These are phyloP conservation scores for Elsinoe necatrix DNA, from an alignment of 2,329 filamentous ascomycete species.

Conservation along the genomic window DNA sequence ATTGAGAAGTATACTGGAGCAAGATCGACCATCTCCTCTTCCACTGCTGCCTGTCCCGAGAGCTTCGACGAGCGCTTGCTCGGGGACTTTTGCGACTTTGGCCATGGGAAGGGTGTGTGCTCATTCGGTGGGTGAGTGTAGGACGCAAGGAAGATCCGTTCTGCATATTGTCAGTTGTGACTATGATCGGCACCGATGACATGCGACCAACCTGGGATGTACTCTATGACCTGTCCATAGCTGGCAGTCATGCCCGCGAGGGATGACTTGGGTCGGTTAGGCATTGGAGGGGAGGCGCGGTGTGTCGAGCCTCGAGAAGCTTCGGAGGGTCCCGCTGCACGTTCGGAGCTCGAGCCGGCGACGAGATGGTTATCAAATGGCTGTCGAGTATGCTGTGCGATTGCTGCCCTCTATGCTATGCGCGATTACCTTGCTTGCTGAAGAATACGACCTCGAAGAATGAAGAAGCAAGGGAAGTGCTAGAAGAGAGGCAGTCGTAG, in stretches of 20 bases:
- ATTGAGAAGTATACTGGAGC: constrained; percentile 91
- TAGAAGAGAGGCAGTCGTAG: constrained; percentile 2
- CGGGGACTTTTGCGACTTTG: constrained; percentile 56
- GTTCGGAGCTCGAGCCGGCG: neutral
- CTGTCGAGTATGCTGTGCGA: neutral
- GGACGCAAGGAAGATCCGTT: constrained; percentile 88
- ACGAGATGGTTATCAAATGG: neutral
- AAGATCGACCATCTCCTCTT: constrained; percentile 44
- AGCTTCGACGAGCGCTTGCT: constrained; percentile 62
- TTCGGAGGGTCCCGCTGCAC: neutral
- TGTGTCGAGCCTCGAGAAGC: constrained; percentile 5
- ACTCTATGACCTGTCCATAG: constrained; percentile 87
- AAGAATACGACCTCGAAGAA: constrained; percentile 6
- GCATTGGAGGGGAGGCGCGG: constrained; percentile 22
- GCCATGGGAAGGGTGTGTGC: constrained; percentile 80
- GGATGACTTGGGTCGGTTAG: constrained; percentile 24
- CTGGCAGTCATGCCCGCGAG: constrained; percentile 43
- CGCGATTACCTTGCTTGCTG: neutral
- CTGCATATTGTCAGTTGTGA: constrained; percentile 43
- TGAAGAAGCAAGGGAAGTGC: constrained; percentile 13
- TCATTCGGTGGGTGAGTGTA: constrained; percentile 75
- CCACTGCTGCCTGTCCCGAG: constrained; percentile 12
- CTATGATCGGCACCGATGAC: constrained; percentile 2
- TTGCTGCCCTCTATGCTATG: constrained; percentile 3
- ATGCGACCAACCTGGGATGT: constrained; percentile 69